Base-by-base conservation (phyloP, 176 grass and related monocot genomes). In the Poa pratensis region DNA sequence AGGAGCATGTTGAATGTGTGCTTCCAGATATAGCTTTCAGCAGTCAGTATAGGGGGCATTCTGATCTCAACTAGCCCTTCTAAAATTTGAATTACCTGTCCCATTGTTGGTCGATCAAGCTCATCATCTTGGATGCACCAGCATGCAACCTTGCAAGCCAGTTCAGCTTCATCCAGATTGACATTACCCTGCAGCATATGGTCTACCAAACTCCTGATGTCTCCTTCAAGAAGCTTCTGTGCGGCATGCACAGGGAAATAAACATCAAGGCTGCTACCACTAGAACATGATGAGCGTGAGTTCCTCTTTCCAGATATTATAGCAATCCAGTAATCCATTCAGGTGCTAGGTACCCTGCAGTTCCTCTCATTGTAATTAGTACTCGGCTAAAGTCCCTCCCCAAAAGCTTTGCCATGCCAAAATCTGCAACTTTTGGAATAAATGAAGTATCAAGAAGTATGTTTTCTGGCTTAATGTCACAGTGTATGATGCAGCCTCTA, bases 41-140 rank as follows among this genome's bases (percentile, higher is more conserved):
- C 10, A 50, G 53, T 63, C 26, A 83, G 88, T 54, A 90, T 57
- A 0, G 78, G 71, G 27, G 88, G 83, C 68, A 82, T 63, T n/a
- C n/a, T 55, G 22, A 86, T 73, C 20, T 82, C 30, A n/a, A 85
- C n/a, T 26, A 82, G n/a, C 2, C 88, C 83, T 40, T 90, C 78
- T 1, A 90, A 46, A 77, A 78, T 77, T 46, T 78, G 64, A 59
- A 90, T 78, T 30, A 90, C 77, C 9, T 90, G 48, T 20, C 69
- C 73, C 89, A 90, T 90, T 19, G 89, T 83, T 19, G 84, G 89
- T 48, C 80, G 67, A 53, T 51, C 35, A 49, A 80, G 74, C 71
- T 90, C 89, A 17, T 80, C 15, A 27, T 65, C 80, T 77, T 90
- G 84, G 58, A 90, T 78, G 40, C 89, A 90, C 89, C 84, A 87